phyloP scores from a whole-genome alignment of 352 stramenopile genomes.

The Globisporangium recalcitrans region DNA sequence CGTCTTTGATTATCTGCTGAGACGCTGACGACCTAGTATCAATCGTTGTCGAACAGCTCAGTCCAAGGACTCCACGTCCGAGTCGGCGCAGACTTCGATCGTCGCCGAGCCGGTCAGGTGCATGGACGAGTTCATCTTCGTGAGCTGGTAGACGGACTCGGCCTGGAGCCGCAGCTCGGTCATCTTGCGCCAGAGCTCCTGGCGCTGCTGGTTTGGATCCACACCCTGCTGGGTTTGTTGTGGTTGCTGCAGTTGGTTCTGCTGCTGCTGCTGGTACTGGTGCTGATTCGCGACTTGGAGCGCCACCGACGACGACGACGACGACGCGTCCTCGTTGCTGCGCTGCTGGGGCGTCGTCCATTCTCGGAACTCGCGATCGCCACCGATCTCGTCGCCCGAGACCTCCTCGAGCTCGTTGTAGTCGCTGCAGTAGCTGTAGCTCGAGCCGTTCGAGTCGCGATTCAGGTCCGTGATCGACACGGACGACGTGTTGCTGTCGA shows the following conservation, averaged over 20 bases:
- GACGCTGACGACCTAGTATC: not conserved
- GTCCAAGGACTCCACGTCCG: slow-evolving; percentile 2
- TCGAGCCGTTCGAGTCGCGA: slow-evolving; percentile 6
- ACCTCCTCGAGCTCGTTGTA: slow-evolving; percentile 4
- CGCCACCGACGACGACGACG: too few species aligned
- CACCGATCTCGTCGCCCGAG: slow-evolving; percentile 18
- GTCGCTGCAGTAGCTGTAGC: slow-evolving; percentile 8
- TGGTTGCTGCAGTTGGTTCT: not conserved
- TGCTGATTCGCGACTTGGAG: not conserved
- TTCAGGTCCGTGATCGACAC: not conserved
- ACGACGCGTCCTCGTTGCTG: not conserved
- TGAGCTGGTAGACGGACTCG: slow-evolving; percentile 55
- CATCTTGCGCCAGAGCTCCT: slow-evolving; percentile 46
- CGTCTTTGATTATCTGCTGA: not conserved
- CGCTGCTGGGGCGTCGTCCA: not conserved
- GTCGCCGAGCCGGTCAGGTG: slow-evolving; percentile 13
- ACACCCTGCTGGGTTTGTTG: not conserved
- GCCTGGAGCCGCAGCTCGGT: slow-evolving; percentile 46
- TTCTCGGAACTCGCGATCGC: not conserved
- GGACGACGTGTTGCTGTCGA: slow-evolving; percentile 8
- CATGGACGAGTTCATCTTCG: slow-evolving; percentile 39
- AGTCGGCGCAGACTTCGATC: slow-evolving; percentile 15
- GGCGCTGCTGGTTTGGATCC: slow-evolving; percentile 12
- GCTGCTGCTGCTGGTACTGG: slow-evolving; percentile 2
- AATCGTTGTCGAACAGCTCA: not conserved